Evolutionary conservation across 805 yeast genomes (phyloP).

Genomic region (Candida tammaniensis): DNA sequence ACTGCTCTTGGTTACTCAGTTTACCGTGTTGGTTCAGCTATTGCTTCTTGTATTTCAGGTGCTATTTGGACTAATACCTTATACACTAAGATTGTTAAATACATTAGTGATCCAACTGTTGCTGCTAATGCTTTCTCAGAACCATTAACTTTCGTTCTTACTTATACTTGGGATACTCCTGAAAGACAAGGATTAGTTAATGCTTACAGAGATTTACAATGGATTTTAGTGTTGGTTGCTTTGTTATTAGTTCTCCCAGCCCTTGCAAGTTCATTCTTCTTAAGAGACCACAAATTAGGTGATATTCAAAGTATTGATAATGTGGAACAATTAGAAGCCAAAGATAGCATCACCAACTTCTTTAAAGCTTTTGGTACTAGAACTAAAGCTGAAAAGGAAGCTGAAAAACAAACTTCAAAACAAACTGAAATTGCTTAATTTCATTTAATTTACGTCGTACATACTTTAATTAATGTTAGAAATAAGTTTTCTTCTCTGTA

Average conservation of each 20-base stretch:
- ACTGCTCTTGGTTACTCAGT: conserved; percentile 55
- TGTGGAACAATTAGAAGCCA: conserved; percentile 6
- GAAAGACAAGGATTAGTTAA: conserved; percentile 54
- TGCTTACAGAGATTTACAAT: conserved; percentile 60
- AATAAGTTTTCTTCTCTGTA: background rate
- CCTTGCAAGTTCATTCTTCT: conserved; percentile 42
- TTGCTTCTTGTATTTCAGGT: conserved; percentile 65
- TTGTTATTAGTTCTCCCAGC: conserved; percentile 53
- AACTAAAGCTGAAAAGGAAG: conserved; percentile 5
- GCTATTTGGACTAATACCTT: conserved; percentile 71
- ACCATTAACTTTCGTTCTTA: conserved; percentile 33
- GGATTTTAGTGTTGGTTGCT: conserved; percentile 54
- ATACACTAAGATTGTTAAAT: conserved; percentile 40
- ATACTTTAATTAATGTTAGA: no score
- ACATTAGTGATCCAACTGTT: conserved; percentile 25
- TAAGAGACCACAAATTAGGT: conserved; percentile 50
- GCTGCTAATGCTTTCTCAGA: conserved; percentile 20
- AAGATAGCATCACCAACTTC: conserved; percentile 2
- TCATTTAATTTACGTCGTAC: no score
- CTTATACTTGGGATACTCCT: conserved; percentile 62
- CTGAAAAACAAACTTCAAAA: conserved; percentile 1
- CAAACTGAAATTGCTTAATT: background rate
- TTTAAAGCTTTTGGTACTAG: conserved; percentile 5
- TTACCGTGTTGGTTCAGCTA: conserved; percentile 60
- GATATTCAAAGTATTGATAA: conserved; percentile 22